Conservation (phyloP, 768 basidiomycete species). For the Saitozyma podzolica region DNA sequence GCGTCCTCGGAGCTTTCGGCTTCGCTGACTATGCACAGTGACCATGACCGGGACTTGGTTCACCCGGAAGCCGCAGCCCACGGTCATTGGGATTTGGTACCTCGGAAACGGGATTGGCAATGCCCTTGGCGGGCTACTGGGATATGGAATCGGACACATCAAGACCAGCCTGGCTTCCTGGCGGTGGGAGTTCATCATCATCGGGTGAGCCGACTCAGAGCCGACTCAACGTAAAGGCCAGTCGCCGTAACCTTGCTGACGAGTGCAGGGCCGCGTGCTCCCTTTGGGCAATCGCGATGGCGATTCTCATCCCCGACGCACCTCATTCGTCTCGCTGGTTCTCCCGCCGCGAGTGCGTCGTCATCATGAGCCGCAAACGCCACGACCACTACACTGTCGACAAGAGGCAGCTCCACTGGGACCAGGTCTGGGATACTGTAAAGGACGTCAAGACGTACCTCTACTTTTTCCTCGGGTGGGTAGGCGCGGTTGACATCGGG, state of each 20-base stretch:
- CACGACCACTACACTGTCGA: slow-evolving; percentile 49
- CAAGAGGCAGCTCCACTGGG: slow-evolving; percentile 42
- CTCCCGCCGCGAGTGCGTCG: slow-evolving; percentile 42
- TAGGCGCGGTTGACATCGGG: no score
- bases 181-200: slow-evolving; percentile 50
- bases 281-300: slow-evolving; percentile 42
- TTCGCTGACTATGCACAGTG: slow-evolving; percentile 18
- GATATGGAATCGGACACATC: slow-evolving; percentile 39
- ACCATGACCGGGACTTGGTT: slow-evolving; percentile 54
- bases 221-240: no score
- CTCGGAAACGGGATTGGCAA: slow-evolving; percentile 55
- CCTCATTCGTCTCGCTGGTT: slow-evolving; percentile 43
- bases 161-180: slow-evolving; percentile 47
- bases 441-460: slow-evolving; percentile 45
- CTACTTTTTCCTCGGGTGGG: slow-evolving; percentile 46
- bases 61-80: slow-evolving; percentile 54
- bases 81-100: slow-evolving; percentile 54
- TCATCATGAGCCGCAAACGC: slow-evolving; percentile 46
- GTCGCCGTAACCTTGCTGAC: no score
- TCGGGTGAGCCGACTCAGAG: slow-evolving; percentile 2
- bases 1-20: slow-evolving; percentile 43
- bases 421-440: slow-evolving; percentile 36
- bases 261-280: slow-evolving; percentile 38
- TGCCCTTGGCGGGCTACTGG: slow-evolving; percentile 54
- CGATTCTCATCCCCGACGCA: slow-evolving; percentile 45